A percentile compares a stretch with the other conserved stretches of the same genome.
These are phyloP conservation scores for Neofusicoccum kwambonambiense DNA, from an alignment of 2,329 filamentous ascomycete genomes.

Conservation along the genomic window DNA sequence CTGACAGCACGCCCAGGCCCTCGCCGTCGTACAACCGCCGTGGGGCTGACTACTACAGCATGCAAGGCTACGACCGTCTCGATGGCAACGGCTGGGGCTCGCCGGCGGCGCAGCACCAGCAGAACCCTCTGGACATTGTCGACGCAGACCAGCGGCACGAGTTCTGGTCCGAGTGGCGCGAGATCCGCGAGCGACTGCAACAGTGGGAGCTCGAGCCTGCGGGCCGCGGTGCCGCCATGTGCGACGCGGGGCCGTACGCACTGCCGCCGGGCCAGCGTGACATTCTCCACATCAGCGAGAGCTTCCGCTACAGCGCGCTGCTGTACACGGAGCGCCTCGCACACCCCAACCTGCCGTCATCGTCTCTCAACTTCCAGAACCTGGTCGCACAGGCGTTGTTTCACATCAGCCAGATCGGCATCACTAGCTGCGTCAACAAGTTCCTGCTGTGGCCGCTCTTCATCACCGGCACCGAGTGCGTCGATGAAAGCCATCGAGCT, in stretches of 20 bases:
- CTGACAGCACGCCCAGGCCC: slow-evolving; percentile 33
- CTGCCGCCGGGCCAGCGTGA: slow-evolving; percentile 62
- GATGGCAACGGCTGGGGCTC: slow-evolving; percentile 67
- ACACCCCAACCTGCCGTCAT: slow-evolving; percentile 69
- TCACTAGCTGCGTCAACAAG: slow-evolving; percentile 72
- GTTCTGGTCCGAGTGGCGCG: slow-evolving; percentile 89
- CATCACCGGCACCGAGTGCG: slow-evolving; percentile 84
- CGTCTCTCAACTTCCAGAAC: slow-evolving; percentile 75
- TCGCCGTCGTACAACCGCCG: slow-evolving; percentile 32
- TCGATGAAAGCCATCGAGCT: slow-evolving; percentile 74
- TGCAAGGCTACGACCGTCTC: slow-evolving; percentile 55
- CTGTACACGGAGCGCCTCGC: slow-evolving; percentile 88
- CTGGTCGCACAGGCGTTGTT: slow-evolving; percentile 79
- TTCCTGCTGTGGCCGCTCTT: slow-evolving; percentile 94
- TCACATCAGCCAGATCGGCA: slow-evolving; percentile 76
- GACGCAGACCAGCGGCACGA: slow-evolving; percentile 53
- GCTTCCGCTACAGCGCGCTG: slow-evolving; percentile 84
- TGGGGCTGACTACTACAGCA: slow-evolving; percentile 52
- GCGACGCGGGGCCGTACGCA: slow-evolving; percentile 23
- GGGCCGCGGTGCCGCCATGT: slow-evolving; percentile 21
- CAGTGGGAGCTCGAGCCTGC: slow-evolving; percentile 75
- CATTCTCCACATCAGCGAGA: slow-evolving; percentile 79
- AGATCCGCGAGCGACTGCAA: slow-evolving; percentile 72
- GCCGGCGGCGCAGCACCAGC: slow-evolving; percentile 45
- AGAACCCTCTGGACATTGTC: slow-evolving; percentile 44